Percentiles rank a stretch among this genome's conserved stretches.
Evolutionary conservation across 2,329 filamentous ascomycete species (phyloP).

Genomic region (Pseudocercospora crystallina): DNA sequence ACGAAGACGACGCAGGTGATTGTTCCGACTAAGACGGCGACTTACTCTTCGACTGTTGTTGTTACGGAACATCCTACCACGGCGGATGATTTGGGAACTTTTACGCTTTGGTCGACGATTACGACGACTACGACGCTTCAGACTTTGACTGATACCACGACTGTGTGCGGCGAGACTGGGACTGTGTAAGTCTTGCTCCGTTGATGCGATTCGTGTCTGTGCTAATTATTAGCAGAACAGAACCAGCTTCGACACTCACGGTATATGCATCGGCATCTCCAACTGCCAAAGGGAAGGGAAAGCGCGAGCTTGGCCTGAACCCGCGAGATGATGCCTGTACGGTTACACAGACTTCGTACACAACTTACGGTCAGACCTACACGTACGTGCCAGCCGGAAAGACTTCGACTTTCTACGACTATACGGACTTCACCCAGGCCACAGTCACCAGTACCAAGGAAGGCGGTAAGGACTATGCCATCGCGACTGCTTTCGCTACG

Average conservation of each 20-base stretch:
- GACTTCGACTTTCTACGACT: slow-evolving; percentile 32
- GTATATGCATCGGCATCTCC: slow-evolving; percentile 19
- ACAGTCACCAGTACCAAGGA: slow-evolving; percentile 33
- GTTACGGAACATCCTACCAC: slow-evolving; percentile 27
- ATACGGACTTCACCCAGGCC: slow-evolving; percentile 30
- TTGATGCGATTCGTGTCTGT: background rate
- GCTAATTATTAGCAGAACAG: slow-evolving; percentile 10
- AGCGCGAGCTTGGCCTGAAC: slow-evolving; percentile 21
- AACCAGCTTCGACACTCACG: slow-evolving; percentile 23
- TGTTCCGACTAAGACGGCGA: slow-evolving; percentile 32
- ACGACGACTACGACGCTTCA: slow-evolving; percentile 30
- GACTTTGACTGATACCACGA: slow-evolving; percentile 29
- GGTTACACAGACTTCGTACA: slow-evolving; percentile 29
- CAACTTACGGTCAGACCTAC: slow-evolving; percentile 31
- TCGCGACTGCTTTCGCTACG: slow-evolving; percentile 29
- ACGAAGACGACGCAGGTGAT: slow-evolving; percentile 31
- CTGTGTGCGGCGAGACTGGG: slow-evolving; percentile 24
- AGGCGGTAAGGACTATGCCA: slow-evolving; percentile 32
- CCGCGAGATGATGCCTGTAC: slow-evolving; percentile 30
- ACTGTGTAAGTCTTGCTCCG: slow-evolving; percentile 23
- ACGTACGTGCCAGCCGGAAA: slow-evolving; percentile 25
- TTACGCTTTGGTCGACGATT: slow-evolving; percentile 27
- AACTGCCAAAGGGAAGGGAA: slow-evolving; percentile 6
- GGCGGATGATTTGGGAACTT: slow-evolving; percentile 29
- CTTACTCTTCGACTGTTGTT: slow-evolving; percentile 29